Conservation (phyloP, 1,139 yeast genomes). For the Arxiozyma telluris region DNA sequence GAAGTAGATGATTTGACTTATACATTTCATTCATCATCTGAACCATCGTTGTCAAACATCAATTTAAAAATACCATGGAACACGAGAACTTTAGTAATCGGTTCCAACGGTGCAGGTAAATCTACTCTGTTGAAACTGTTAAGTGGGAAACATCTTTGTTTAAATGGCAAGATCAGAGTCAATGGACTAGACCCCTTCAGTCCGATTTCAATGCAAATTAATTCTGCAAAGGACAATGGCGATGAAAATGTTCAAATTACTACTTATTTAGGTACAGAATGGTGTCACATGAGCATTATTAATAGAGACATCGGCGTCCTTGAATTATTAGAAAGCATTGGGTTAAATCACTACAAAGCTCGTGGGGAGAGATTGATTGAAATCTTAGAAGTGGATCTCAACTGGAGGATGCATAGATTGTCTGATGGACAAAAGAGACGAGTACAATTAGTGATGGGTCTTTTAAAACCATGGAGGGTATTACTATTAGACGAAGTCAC, state of each 20-base stretch:
- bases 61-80: slow-evolving; percentile 56
- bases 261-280: slow-evolving; percentile 93
- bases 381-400: slow-evolving; percentile 72
- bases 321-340: slow-evolving; percentile 68
- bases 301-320: slow-evolving; percentile 85
- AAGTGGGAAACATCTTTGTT: slow-evolving; percentile 86
- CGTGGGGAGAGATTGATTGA: slow-evolving; percentile 68
- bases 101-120: slow-evolving; percentile 97
- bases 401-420: slow-evolving; percentile 87
- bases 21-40: slow-evolving; percentile 52
- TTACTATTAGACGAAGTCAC: slow-evolving; percentile 88
- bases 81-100: slow-evolving; percentile 68
- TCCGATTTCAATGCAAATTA: slow-evolving; percentile 26
- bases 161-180: slow-evolving; percentile 52
- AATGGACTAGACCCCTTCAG: slow-evolving; percentile 85
- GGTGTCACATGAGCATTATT: slow-evolving; percentile 90
- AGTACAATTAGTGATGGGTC: slow-evolving; percentile 90
- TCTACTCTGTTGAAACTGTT: slow-evolving; percentile 74
- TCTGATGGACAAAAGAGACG: slow-evolving; percentile 94
- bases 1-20: slow-evolving; percentile 61
- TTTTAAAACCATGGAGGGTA: slow-evolving; percentile 81
- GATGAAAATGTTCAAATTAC: slow-evolving; percentile 42
- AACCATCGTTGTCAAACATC: slow-evolving; percentile 62
- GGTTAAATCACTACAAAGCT: slow-evolving; percentile 65
- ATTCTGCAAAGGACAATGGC: slow-evolving; percentile 21